Percentiles rank a stretch among this genome's conserved stretches.
These are phyloP conservation scores for Penicillium sp. DNA, from an alignment of 2,329 filamentous ascomycete species.

Conservation along the genomic window DNA sequence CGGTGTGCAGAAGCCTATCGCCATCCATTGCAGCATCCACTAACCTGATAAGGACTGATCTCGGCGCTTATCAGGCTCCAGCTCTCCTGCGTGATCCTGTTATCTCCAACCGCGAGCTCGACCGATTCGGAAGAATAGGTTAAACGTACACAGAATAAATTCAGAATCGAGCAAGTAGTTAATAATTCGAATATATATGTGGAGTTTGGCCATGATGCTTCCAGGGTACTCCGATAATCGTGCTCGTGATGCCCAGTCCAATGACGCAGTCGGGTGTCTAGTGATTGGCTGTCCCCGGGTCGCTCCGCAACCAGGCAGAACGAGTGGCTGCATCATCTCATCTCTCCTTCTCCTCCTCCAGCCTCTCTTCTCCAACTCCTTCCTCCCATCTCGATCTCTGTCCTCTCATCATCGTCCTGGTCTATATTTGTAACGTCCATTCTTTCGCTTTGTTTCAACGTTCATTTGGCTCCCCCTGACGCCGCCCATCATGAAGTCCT, in stretches of 20 bases:
- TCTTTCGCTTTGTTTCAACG: conserved; percentile 23
- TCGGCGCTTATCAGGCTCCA: conserved; percentile 16
- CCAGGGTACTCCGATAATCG: background rate
- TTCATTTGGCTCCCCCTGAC: conserved; percentile 11
- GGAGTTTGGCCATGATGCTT: background rate
- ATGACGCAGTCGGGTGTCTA: conserved; percentile 28
- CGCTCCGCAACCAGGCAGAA: conserved; percentile 30
- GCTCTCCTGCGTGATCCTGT: background rate
- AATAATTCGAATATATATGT: background rate
- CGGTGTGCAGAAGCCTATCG: background rate
- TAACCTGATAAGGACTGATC: conserved; percentile 3
- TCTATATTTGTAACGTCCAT: conserved; percentile 23
- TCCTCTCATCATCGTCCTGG: conserved; percentile 29
- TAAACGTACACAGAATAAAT: background rate
- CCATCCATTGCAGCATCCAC: background rate
- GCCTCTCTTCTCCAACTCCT: conserved; percentile 23
- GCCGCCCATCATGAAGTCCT: conserved; percentile 75
- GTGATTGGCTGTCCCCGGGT: conserved; percentile 27
- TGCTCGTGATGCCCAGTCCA: conserved; percentile 12
- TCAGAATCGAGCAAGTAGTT: background rate
- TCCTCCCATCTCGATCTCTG: conserved; percentile 28
- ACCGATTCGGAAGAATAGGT: background rate
- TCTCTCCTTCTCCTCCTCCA: conserved; percentile 25
- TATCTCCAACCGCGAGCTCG: background rate
- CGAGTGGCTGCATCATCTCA: conserved; percentile 28